A percentile compares a stretch with the other conserved stretches of the same genome.
Conservation (phyloP, 441 rosid species). For the Eruca vesicaria region DNA sequence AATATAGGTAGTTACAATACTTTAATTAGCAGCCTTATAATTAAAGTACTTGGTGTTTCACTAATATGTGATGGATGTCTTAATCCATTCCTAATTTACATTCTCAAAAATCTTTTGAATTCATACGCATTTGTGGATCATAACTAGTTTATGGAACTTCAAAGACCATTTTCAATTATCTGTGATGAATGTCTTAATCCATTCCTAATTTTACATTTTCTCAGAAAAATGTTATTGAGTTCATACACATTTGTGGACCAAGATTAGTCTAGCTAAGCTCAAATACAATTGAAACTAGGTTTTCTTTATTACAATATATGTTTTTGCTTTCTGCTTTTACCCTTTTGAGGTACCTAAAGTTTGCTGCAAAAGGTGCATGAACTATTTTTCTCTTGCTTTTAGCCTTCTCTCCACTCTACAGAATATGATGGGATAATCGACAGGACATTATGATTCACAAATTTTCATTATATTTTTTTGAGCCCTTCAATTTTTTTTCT, state of each 20-base stretch:
- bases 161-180: neutral
- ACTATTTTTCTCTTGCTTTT: conserved; percentile 29
- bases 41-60: neutral
- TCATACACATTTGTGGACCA: conserved; percentile 15
- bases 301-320: neutral
- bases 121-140: conserved; percentile 12
- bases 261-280: conserved; percentile 1
- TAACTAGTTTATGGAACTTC: neutral
- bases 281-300: neutral
- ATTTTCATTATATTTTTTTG: conserved; percentile 24
- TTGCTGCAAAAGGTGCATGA: conserved; percentile 35
- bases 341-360: conserved; percentile 36
- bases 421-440: conserved; percentile 33
- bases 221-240: neutral
- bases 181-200: conserved; percentile 2
- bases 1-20: neutral
- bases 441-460: conserved; percentile 31
- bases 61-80: conserved; percentile 8
- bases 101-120: neutral
- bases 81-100: conserved; percentile 14
- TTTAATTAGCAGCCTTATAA: conserved; percentile 22
- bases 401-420: conserved; percentile 29
- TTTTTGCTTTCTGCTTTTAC: conserved; percentile 20
- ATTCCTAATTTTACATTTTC: neutral
- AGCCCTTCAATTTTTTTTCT: conserved; percentile 27